Percentiles rank a stretch among this genome's conserved stretches.
Evolutionary conservation across 1,139 yeast species (phyloP).

Genomic region (Meyerozyma guilliermondii): DNA sequence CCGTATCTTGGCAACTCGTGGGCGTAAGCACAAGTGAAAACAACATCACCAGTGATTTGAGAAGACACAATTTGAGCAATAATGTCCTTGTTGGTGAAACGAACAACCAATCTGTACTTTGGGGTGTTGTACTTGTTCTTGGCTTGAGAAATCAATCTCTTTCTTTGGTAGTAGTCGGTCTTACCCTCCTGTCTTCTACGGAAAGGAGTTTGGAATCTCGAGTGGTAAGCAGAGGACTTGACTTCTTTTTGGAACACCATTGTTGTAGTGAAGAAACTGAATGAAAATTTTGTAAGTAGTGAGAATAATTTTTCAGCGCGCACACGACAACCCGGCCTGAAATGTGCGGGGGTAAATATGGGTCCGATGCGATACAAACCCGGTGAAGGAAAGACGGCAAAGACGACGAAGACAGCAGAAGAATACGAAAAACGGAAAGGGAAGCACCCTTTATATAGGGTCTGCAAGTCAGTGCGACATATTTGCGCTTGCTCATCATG

Average conservation of each 20-base stretch:
- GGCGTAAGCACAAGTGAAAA: constrained; percentile 96
- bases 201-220: constrained; percentile 99
- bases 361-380: too few relatives aligned
- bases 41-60: constrained; percentile 95
- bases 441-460: too few relatives aligned
- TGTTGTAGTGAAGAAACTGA: constrained; percentile 14
- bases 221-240: constrained; percentile 93
- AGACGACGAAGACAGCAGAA: background rate
- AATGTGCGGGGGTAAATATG: background rate
- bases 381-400: background rate
- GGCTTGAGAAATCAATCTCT: constrained; percentile 99
- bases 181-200: constrained; percentile 99
- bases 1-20: constrained; percentile 99
- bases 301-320: constrained; percentile 1
- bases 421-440: too few relatives aligned
- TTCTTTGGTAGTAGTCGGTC: constrained; percentile 99
- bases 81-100: constrained; percentile 99
- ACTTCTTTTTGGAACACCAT: constrained; percentile 75
- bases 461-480: too few relatives aligned
- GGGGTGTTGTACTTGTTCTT: constrained; percentile 99
- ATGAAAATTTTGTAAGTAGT: background rate
- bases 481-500: too few relatives aligned
- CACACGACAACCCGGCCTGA: background rate
- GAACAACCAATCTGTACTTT: constrained; percentile 98
- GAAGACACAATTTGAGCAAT: constrained; percentile 97